Evolutionary conservation across 1,284 basidiomycete genomes (phyloP), one percentile per base, ranked within the genome.

Genomic region (Coniferiporia sulphurascens): DNA sequence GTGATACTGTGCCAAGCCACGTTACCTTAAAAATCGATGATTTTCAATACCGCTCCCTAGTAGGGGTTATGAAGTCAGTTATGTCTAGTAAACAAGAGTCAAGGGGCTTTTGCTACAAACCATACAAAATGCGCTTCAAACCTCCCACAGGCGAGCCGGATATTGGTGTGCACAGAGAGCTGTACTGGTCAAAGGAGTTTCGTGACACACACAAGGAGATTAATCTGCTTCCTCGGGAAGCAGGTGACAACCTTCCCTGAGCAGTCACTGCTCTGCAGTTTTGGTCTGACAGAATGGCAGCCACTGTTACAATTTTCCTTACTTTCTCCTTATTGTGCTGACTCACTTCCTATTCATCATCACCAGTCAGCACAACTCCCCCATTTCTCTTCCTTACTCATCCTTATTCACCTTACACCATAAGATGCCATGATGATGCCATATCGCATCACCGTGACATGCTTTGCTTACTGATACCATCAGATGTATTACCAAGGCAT

Each of bases 201-300:
- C 15, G 63, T 7, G 34, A 56, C 7, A 60, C 52, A 34, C 63
- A 67, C 36, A 49, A 63, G 19, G 35, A 52, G 15, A 17, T 63
- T 19, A 45, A 59, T 3, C 27, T 10, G 4, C 32, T 52, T 5
- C 51, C 48, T 4, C 36, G 3, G 1, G 49, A 34, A 4, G 36
- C 48, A 19, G 55, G 21, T n/a, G 56, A 57, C 43, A 6, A 27
- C 1, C 21, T 36, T 38, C 56, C 48, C 7, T 55, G 61, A 0
- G 61, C 68, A 2, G 52, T 74, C 1, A 63, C 62, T 1, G 67
- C 65, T 0, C 56, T 73, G n/a, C 71, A 72, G 68, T 52, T 69
- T 4, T 73, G 69, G 66, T 75, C 73, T 0, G 70, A 75, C 55
- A 64, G 66, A 0, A 74, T 70, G 0, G 70, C 72, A 41, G 63